Evolutionary conservation across 345 rosid species (phyloP), one percentile per base, ranked within the genome.

Genomic region (Lepidium africanum): DNA sequence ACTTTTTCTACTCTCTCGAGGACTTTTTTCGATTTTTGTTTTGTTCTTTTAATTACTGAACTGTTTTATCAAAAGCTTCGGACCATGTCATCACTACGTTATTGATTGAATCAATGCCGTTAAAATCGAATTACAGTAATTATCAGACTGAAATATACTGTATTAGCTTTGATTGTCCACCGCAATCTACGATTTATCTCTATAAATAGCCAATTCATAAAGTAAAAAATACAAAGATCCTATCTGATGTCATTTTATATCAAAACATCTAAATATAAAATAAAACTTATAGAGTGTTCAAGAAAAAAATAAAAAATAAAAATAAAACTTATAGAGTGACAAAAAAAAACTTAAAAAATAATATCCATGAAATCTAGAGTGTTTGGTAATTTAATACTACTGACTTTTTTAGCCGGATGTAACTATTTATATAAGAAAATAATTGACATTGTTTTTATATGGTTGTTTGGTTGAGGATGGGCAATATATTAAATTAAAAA

Each of bases 401-500:
- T 11, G 56, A 23, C 8, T 3, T 23, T 54, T 42, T 50, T 14
- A 45, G 10, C 32, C 8, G 32, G 39, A 63, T 52, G 27, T 63
- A 63, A n/a, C 23, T 27, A n/a, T 17, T 14, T 56, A 4, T 5
- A 58, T 8, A 17, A 38, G 35, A 14, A 32, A 51, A 1, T 23
- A 25, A 7, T 32, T 13, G 43, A 32, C 39, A 40, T 63, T 11
- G 9, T 42, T 42, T 27, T 53, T 27, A 48, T 65, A 17, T 47
- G 41, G 37, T 65, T 36, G 14, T 55, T 55, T 33, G 25, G 7
- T 30, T 64, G 71, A 57, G 71, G 57, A 72, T 65, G 76, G 76
- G 71, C 59, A 30, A 3, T 13, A 30, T 56, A 72, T 46, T 57
- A 64, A 55, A 64, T 38, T 63, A 55, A 43, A 25, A 63, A 54